Evolutionary conservation across 805 yeast species (phyloP).

Genomic region (Torulaspora franciscae): DNA sequence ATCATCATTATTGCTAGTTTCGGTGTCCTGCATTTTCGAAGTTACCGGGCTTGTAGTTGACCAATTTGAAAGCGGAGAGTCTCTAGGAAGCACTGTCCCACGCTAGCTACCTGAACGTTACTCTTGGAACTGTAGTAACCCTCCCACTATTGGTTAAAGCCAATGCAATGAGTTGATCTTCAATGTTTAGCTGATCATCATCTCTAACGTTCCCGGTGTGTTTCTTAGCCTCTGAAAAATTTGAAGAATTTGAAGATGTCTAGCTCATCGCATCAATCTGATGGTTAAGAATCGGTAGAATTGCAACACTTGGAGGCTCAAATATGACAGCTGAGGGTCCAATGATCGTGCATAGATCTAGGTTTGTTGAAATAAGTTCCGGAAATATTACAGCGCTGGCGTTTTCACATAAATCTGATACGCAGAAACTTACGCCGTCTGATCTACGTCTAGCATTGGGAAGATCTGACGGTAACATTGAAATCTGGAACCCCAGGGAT

Average conservation of each 20-base stretch:
- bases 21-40: not conserved
- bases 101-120: not conserved
- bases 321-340: conserved; percentile 12
- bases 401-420: conserved; percentile 58
- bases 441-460: conserved; percentile 83
- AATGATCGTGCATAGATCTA: conserved; percentile 64
- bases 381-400: conserved; percentile 77
- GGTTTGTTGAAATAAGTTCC: conserved; percentile 86
- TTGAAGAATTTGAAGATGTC: conserved; percentile 12
- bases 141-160: too few relatives aligned
- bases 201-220: not conserved
- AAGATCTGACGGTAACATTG: conserved; percentile 89
- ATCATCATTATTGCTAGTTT: conserved; percentile 27
- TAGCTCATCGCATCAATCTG: conserved; percentile 21
- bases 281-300: not conserved
- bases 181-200: conserved; percentile 1
- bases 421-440: conserved; percentile 43
- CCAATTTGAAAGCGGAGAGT: not conserved
- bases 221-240: conserved; percentile 10
- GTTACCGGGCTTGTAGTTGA: not conserved
- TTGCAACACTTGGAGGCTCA: not conserved
- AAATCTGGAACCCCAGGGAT: conserved; percentile 85
- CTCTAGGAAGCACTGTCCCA: not conserved
- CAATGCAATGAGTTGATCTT: not conserved
- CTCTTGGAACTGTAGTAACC: not conserved